These are phyloP conservation scores for Paramecium sexaurelia DNA, from an alignment of 73 alveolate species.

Conservation along the genomic window DNA sequence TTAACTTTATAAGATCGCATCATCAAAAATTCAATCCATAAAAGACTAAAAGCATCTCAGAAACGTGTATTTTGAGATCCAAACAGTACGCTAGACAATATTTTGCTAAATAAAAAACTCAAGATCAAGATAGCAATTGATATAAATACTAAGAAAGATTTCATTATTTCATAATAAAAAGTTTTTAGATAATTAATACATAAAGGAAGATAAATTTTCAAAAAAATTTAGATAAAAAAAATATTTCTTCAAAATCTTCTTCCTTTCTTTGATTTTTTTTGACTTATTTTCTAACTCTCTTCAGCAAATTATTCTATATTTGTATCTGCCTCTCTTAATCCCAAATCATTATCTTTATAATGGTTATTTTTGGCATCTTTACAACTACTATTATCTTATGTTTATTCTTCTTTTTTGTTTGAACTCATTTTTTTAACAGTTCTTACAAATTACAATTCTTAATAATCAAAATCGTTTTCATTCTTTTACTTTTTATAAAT, in stretches of 20 bases:
- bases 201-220: neutral
- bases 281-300: neutral
- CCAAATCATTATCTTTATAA: neutral
- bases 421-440: neutral
- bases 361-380: neutral
- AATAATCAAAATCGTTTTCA: neutral
- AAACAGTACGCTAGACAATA: neutral
- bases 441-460: neutral
- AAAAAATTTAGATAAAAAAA: neutral
- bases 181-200: neutral
- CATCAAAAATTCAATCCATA: neutral
- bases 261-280: neutral
- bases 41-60: neutral
- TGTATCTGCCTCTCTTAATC: neutral
- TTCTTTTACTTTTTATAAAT: neutral
- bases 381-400: neutral
- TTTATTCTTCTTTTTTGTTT: neutral
- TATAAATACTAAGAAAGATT: neutral
- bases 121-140: neutral
- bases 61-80: conserved; percentile 17
- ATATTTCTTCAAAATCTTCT: neutral
- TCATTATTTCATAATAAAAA: neutral
- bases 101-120: neutral
- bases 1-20: neutral
- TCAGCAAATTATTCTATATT: neutral